Evolutionary conservation across 306 rosid genomes (phyloP).

Genomic region (Vachellia collinsii): DNA sequence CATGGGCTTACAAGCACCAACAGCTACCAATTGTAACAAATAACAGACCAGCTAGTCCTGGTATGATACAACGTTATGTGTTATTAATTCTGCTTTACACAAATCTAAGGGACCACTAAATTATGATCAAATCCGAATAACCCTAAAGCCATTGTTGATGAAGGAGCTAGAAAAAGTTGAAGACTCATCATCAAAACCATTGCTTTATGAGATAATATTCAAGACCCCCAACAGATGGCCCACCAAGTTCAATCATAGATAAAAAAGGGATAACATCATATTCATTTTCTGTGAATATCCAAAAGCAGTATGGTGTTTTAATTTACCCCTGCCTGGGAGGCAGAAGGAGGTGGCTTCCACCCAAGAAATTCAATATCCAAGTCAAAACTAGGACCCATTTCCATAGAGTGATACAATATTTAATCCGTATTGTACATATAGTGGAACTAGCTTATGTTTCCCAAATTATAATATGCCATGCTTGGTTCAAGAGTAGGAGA

Average conservation of each 20-base stretch:
- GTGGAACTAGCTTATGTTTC: constrained; percentile 22
- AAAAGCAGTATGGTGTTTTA: constrained; percentile 40
- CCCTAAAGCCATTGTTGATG: constrained; percentile 30
- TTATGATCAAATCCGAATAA: constrained; percentile 16
- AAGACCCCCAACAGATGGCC: constrained; percentile 29
- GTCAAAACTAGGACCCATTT: constrained; percentile 44
- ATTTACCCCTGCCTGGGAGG: constrained; percentile 43
- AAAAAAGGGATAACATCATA: constrained; percentile 42
- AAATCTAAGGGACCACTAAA: constrained; percentile 41
- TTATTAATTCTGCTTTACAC: neutral
- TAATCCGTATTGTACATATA: neutral
- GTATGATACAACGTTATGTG: neutral
- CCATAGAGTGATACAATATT: constrained; percentile 20
- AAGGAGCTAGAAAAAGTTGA: constrained; percentile 36
- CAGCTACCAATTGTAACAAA: constrained; percentile 27
- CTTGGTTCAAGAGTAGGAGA: constrained; percentile 15
- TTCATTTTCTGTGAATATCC: constrained; percentile 41
- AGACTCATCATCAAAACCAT: constrained; percentile 25
- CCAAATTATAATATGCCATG: neutral
- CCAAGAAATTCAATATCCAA: constrained; percentile 34
- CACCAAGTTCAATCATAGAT: constrained; percentile 45
- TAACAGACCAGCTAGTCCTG: neutral
- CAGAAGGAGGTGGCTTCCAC: constrained; percentile 54
- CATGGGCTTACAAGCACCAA: constrained; percentile 39
- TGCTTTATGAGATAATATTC: constrained; percentile 22